Evolutionary conservation across 495 filamentous ascomycete species (phyloP).

Genomic region (Aspergillus ellipticus): DNA sequence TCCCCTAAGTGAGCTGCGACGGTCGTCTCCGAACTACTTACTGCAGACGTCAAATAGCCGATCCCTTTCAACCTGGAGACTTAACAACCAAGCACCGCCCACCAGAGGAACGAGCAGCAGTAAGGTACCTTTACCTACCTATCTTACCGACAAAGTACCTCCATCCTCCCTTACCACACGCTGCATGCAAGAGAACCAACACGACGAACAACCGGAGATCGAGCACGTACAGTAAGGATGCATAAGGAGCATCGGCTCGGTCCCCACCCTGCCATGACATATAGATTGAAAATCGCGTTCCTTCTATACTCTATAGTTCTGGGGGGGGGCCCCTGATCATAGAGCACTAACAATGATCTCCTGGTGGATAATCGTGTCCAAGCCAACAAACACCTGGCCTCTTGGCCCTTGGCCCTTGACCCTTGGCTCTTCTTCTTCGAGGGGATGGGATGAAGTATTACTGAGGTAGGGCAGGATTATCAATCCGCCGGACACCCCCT

Average conservation of each 20-base stretch:
- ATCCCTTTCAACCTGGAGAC: neutral
- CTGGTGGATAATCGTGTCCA: too few relatives aligned
- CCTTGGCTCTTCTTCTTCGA: neutral
- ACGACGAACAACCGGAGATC: neutral
- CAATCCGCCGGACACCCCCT: neutral
- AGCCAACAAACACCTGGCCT: neutral
- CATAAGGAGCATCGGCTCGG: too few relatives aligned
- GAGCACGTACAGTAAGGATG: neutral
- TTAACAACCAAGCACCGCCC: neutral
- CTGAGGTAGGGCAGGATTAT: neutral
- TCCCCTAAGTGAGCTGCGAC: neutral
- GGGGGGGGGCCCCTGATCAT: neutral
- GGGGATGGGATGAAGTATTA: neutral
- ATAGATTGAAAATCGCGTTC: neutral
- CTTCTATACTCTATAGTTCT: neutral
- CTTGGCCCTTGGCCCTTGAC: neutral
- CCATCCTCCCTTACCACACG: neutral
- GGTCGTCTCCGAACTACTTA: neutral
- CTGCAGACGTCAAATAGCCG: neutral
- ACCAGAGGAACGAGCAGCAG: neutral
- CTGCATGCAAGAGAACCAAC: neutral
- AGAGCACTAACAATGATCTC: neutral
- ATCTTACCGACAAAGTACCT: too few relatives aligned
- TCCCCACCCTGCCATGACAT: neutral
- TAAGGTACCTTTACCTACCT: neutral